phyloP scores from a whole-genome alignment of 805 yeast genomes.

The Priceomyces medius region DNA sequence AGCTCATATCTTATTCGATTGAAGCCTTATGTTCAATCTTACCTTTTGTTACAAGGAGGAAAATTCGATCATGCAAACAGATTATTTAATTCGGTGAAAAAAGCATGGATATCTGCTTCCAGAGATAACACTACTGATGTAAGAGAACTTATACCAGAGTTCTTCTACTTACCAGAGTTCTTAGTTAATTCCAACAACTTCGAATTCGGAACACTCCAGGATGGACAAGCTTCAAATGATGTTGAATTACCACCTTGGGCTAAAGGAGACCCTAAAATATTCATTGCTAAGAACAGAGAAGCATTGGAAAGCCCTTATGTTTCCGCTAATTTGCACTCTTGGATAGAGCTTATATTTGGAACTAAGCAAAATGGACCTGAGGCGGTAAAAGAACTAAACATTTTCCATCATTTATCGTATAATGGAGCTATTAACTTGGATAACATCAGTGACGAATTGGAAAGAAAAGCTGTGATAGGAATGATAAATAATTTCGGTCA shows the following conservation, averaged over 20 bases:
- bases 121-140: conserved; percentile 83
- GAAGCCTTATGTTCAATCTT: conserved; percentile 79
- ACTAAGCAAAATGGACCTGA: conserved; percentile 70
- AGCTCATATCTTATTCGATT: conserved; percentile 74
- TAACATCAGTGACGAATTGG: conserved; percentile 67
- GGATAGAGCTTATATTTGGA: conserved; percentile 89
- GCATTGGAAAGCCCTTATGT: conserved; percentile 85
- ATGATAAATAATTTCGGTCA: conserved; percentile 92
- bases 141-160: conserved; percentile 83
- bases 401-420: conserved; percentile 81
- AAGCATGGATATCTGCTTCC: conserved; percentile 81
- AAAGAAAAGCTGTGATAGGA: conserved; percentile 74
- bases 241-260: conserved; percentile 86
- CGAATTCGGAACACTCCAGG: conserved; percentile 70
- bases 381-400: conserved; percentile 68
- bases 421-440: conserved; percentile 82
- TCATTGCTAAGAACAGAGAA: conserved; percentile 72
- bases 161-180: conserved; percentile 79
- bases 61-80: conserved; percentile 88
- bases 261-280: conserved; percentile 67
- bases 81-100: conserved; percentile 67
- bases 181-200: conserved; percentile 62
- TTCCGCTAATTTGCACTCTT: conserved; percentile 67
- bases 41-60: conserved; percentile 79
- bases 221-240: conserved; percentile 55